phyloP scores from a whole-genome alignment of 1,139 yeast species.

The Trichomonascaceae sp. region DNA sequence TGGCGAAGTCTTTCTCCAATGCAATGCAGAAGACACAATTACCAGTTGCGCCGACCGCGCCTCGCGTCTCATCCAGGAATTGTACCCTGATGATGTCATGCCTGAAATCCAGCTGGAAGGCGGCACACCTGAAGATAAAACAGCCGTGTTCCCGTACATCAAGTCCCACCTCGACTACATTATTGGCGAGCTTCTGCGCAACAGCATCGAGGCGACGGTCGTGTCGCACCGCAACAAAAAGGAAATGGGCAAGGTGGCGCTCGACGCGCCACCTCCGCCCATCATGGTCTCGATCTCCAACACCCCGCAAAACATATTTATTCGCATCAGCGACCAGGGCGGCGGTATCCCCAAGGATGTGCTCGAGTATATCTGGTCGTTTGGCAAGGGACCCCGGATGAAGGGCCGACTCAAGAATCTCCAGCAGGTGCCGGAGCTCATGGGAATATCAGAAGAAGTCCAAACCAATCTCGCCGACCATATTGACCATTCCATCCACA shows the following conservation, averaged over 20 bases:
- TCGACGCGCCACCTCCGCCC: slow-evolving; percentile 42
- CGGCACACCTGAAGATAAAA: slow-evolving; percentile 22
- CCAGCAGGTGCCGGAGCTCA: slow-evolving; percentile 27
- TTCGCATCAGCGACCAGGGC: slow-evolving; percentile 78
- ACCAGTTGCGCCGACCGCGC: slow-evolving; percentile 42
- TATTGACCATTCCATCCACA: not conserved
- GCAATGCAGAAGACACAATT: slow-evolving; percentile 63
- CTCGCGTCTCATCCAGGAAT: slow-evolving; percentile 24
- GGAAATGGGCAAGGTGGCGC: slow-evolving; percentile 18
- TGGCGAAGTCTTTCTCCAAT: slow-evolving; percentile 75
- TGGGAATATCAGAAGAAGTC: slow-evolving; percentile 19
- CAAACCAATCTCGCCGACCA: slow-evolving; percentile 8
- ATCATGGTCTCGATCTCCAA: slow-evolving; percentile 58
- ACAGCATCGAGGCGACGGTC: slow-evolving; percentile 71
- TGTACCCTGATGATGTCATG: slow-evolving; percentile 43
- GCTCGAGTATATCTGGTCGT: slow-evolving; percentile 65
- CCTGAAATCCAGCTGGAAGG: slow-evolving; percentile 73
- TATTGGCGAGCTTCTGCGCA: slow-evolving; percentile 74
- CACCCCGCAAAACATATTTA: slow-evolving; percentile 51
- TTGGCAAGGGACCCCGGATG: slow-evolving; percentile 29
- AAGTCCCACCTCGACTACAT: slow-evolving; percentile 77
- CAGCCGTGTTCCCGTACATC: slow-evolving; percentile 68
- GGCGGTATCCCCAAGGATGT: slow-evolving; percentile 63
- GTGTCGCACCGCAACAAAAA: slow-evolving; percentile 23
- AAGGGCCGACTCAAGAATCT: slow-evolving; percentile 20